Conservation (phyloP, 192 early-diverging fungal genomes). For the Glomus cerebriforme region DNA sequence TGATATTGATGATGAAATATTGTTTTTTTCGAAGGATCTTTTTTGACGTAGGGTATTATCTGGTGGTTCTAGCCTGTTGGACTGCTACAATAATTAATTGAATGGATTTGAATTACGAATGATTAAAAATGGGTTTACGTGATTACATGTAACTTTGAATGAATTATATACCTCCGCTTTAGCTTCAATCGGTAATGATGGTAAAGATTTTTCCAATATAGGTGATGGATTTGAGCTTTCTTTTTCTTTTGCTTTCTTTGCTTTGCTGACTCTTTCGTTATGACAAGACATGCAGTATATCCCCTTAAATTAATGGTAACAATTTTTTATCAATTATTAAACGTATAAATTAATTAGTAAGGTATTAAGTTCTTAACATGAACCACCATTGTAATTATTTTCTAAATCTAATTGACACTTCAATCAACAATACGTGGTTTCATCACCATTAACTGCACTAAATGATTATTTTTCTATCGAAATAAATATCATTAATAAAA, state of each 20-base stretch:
- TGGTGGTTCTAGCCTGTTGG: not conserved
- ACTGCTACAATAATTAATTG: not conserved
- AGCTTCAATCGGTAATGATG: conserved; percentile 33
- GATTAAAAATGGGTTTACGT: not conserved
- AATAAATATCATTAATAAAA: not conserved
- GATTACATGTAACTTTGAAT: not conserved
- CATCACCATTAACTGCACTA: too few species aligned
- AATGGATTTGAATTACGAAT: not conserved
- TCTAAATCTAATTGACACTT: too few species aligned
- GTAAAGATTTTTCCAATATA: conserved; percentile 36
- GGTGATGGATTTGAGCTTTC: not conserved
- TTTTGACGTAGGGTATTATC: not conserved
- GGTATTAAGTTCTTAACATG: too few species aligned
- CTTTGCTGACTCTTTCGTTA: conserved; percentile 48
- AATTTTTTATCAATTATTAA: not conserved
- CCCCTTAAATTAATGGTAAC: conserved; percentile 46
- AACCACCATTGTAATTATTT: too few species aligned
- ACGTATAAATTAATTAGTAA: not conserved
- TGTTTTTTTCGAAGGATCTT: conserved; percentile 23
- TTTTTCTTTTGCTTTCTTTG: conserved; percentile 30
- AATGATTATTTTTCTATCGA: too few species aligned
- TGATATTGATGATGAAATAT: not conserved
- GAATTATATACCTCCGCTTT: not conserved
- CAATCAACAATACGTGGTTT: too few species aligned
- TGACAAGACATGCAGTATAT: conserved; percentile 77